These are phyloP conservation scores for Scutellaria minor DNA, from an alignment of 257 asterid species.

Conservation along the genomic window DNA sequence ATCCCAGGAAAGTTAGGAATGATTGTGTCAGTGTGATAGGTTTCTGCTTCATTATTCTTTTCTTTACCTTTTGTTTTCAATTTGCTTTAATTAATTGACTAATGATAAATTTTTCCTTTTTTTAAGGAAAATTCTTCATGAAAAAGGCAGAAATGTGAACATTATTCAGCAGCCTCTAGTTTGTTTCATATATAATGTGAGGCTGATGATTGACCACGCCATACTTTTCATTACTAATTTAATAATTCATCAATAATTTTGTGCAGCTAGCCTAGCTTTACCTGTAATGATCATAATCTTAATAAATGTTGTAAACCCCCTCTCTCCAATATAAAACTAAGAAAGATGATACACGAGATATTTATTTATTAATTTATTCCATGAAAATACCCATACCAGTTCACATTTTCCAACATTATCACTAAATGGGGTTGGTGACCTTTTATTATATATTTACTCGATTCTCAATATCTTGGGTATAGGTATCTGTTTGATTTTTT, in stretches of 20 bases:
- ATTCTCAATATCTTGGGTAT: not conserved
- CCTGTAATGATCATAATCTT: slow-evolving; percentile 15
- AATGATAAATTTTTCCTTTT: no score
- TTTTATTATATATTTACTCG: no score
- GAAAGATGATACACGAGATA: not conserved
- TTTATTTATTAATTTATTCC: not conserved
- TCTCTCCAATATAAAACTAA: not conserved
- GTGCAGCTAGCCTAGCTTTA: slow-evolving; percentile 15
- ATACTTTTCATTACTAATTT: not conserved
- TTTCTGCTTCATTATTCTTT: slow-evolving; percentile 12
- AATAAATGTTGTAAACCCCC: not conserved
- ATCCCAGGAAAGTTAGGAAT: slow-evolving; percentile 16
- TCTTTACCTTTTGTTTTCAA: not conserved
- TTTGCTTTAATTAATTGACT: no score
- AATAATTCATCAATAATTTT: not conserved
- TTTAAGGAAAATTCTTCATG: no score
- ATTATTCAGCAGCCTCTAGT: not conserved
- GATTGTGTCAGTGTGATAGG: not conserved
- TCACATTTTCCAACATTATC: no score
- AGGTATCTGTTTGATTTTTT: not conserved
- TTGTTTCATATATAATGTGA: not conserved
- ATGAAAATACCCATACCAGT: no score
- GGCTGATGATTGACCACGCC: not conserved
- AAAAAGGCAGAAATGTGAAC: no score
- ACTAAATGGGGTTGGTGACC: no score